Base-by-base conservation (phyloP, 257 asterid species). In the Handroanthus guayacan region DNA sequence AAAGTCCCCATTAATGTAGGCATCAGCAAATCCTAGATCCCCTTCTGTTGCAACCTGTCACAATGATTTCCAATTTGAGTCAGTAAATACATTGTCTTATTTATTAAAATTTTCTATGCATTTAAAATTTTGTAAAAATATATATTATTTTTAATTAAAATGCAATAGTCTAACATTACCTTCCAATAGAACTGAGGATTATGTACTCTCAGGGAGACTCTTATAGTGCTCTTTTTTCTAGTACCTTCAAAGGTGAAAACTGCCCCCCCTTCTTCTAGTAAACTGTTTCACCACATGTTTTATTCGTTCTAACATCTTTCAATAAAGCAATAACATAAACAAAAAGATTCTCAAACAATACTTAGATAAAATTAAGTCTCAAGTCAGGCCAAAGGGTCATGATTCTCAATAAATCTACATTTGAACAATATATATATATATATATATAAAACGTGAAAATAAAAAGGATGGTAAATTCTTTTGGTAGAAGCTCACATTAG, bases 21-120 rank as follows among this genome's bases (percentile, higher is more conserved):
- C 92, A 84, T 91, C 96, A 0, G 98, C 97, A 74, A 93, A 86
- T 75, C 98, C 98, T 77, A 91, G 78, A 71, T 93, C 97, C 6
- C 80, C 88, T 83, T 88, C 89, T 63, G 84, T 87, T 52, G 94
- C 93, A 34, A 90, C 87, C 97, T 92, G 84, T 25, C 12, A 76
- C 41, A 36, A n/a, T 7, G 6, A 10, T 14, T 63, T 6, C 38
- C 43, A 34, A 20, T 17, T 9, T 41, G 11, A 56, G 52, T 16
- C 9, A 38, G 2, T 37, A 41, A 5, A 14, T 4, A 0, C 31
- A 14, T 57, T 75, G 3, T 5, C 58, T 17, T 12, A 34, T 10
- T 2, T 9, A 38, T 16, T 37, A 3, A 9, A 44, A 10, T 0
- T 48, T 38, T 31, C 3, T 43, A 1, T 13, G 3, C 17, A 0